These are phyloP conservation scores for Taphrina betulina DNA, from an alignment of 1,139 yeast genomes.

Conservation along the genomic window DNA sequence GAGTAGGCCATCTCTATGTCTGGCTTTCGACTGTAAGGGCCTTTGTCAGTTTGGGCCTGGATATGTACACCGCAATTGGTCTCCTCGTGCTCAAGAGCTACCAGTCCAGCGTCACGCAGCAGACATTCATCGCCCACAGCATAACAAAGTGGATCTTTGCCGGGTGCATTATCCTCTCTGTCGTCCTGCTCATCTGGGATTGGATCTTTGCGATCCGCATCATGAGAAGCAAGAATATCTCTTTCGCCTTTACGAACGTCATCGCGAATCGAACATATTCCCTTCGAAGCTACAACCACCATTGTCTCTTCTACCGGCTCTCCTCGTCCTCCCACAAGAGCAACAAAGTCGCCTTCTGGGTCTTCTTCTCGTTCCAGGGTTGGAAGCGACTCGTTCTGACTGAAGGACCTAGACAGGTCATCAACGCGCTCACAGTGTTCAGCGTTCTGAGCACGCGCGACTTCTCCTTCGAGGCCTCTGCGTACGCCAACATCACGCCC, in stretches of 20 bases:
- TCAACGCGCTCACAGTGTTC: conserved; percentile 71
- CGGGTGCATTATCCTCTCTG: conserved; percentile 76
- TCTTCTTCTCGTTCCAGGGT: conserved; percentile 64
- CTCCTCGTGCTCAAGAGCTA: conserved; percentile 74
- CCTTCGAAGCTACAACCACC: conserved; percentile 59
- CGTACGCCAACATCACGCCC: conserved; percentile 55
- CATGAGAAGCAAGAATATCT: conserved; percentile 62
- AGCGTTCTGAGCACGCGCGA: conserved; percentile 52
- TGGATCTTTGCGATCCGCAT: conserved; percentile 60
- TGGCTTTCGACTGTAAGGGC: conserved; percentile 57
- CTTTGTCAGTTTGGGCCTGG: conserved; percentile 63
- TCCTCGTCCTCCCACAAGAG: conserved; percentile 60
- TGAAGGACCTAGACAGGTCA: conserved; percentile 85
- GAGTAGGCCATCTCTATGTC: conserved; percentile 56
- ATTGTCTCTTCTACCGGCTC: conserved; percentile 69
- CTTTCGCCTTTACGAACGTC: conserved; percentile 66
- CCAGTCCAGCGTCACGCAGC: conserved; percentile 54
- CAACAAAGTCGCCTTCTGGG: conserved; percentile 67
- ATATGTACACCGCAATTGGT: conserved; percentile 75
- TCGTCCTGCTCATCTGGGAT: conserved; percentile 59
- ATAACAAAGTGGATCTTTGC: conserved; percentile 80
- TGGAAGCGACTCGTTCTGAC: conserved; percentile 68
- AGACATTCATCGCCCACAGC: conserved; percentile 57
- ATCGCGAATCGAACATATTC: conserved; percentile 62
- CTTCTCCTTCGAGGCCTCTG: conserved; percentile 55